A percentile compares a stretch with the other conserved stretches of the same genome.
phyloP scores from a whole-genome alignment of 1,284 basidiomycete species.

The Cutaneotrichosporon mucoides region DNA sequence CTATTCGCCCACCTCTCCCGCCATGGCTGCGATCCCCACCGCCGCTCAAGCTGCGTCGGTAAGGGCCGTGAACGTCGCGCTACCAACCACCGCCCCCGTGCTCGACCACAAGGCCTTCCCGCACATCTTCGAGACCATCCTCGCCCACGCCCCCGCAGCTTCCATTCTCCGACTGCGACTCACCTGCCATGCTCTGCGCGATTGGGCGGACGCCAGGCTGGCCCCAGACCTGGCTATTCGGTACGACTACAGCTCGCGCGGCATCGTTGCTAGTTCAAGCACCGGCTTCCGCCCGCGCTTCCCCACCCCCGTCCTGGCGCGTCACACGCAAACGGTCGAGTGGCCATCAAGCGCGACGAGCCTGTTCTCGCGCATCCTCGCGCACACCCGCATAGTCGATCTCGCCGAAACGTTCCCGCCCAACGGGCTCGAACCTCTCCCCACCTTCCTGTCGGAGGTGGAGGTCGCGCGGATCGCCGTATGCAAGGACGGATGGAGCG shows the following conservation, averaged over 20 bases:
- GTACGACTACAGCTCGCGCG: neutral
- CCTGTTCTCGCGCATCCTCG: neutral
- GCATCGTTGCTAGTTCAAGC: neutral
- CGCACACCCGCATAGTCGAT: neutral
- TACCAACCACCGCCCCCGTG: neutral
- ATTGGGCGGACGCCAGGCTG: neutral
- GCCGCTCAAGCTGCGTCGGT: too few species aligned
- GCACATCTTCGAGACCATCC: conserved; percentile 11
- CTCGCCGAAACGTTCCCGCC: neutral
- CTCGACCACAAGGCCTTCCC: conserved; percentile 9
- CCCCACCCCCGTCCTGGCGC: neutral
- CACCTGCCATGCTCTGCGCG: neutral
- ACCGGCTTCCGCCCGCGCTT: neutral
- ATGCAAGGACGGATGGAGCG: neutral
- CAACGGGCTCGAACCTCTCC: neutral
- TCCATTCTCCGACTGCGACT: neutral
- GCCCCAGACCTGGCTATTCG: neutral
- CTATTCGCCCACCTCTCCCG: neutral
- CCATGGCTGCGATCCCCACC: neutral
- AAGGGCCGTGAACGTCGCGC: neutral
- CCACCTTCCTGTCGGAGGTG: neutral
- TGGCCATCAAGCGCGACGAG: neutral
- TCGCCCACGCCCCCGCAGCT: neutral
- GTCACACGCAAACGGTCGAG: neutral
- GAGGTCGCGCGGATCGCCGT: neutral